These are phyloP conservation scores for Boehmeria nivea DNA, from an alignment of 306 rosid species.

Conservation along the genomic window DNA sequence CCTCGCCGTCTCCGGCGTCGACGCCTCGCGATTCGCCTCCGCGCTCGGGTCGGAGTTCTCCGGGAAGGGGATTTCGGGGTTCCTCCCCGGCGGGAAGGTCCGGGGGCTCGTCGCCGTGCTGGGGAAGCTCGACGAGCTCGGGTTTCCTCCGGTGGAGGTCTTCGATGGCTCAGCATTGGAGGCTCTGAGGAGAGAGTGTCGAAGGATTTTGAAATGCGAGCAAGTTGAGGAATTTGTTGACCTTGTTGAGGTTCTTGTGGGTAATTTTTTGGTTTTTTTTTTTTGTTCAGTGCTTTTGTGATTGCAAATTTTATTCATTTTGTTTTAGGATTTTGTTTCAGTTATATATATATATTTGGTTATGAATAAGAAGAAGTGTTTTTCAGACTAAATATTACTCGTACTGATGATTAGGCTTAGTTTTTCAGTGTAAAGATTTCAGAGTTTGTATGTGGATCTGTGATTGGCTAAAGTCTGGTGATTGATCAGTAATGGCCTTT, in stretches of 20 bases:
- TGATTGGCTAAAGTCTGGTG: no score
- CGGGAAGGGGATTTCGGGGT: constrained; percentile 37
- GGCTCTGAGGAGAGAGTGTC: constrained; percentile 44
- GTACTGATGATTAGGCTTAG: no score
- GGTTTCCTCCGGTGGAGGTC: constrained; percentile 37
- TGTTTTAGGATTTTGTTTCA: no score
- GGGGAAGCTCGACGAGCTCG: constrained; percentile 37
- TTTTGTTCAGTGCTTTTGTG: no score
- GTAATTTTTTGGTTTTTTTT: constrained; percentile 26
- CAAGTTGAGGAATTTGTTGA: constrained; percentile 61
- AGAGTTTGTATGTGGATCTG: no score
- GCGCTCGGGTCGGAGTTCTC: constrained; percentile 41
- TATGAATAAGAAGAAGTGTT: no score
- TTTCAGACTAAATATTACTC: no score
- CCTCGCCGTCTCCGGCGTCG: constrained; percentile 36
- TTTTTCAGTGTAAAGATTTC: no score
- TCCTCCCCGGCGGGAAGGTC: constrained; percentile 40
- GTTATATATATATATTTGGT: no score
- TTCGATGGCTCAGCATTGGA: constrained; percentile 41
- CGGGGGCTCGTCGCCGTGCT: constrained; percentile 35
- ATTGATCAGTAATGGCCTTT: no score
- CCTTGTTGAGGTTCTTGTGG: constrained; percentile 74
- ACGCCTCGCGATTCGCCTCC: constrained; percentile 33
- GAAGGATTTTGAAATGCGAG: constrained; percentile 30
- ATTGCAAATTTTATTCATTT: no score